These are phyloP conservation scores for Erythrobasidium hasegawianum DNA, from an alignment of 1,284 basidiomycete species.

Conservation along the genomic window DNA sequence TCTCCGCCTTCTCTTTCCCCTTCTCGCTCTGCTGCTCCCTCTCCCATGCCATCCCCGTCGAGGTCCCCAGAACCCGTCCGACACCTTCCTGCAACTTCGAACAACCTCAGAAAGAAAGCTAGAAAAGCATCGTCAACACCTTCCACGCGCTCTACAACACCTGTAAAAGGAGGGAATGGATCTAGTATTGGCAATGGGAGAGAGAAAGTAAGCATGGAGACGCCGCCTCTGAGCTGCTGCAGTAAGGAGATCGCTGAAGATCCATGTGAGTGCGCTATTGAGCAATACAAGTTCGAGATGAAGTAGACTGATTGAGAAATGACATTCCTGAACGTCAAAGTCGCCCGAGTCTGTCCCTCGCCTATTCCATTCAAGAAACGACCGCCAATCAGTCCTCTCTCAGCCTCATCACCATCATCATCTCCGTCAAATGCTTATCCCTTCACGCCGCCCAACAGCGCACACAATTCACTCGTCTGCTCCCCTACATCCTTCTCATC, in stretches of 20 bases:
- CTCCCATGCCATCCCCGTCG: background rate
- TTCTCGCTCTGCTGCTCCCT: conserved; percentile 1
- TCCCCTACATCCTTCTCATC: background rate
- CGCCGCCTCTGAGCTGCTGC: conserved; percentile 21
- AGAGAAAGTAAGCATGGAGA: background rate
- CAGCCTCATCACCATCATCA: no score
- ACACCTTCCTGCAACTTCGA: no score
- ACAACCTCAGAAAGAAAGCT: no score
- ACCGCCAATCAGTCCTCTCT: background rate
- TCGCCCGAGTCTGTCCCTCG: conserved; percentile 29
- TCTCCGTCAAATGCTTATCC: no score
- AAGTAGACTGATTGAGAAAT: no score
- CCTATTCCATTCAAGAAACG: conserved; percentile 3
- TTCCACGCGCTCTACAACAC: no score
- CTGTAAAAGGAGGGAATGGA: no score
- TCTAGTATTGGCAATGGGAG: no score
- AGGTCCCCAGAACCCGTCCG: no score
- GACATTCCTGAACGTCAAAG: no score
- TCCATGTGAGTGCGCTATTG: conserved; percentile 28
- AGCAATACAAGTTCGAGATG: no score
- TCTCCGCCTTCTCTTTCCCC: background rate
- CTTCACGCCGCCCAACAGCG: background rate
- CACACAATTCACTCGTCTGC: conserved; percentile 1
- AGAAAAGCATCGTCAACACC: no score
- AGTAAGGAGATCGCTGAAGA: conserved; percentile 32